phyloP scores from a whole-genome alignment of 345 rosid genomes.

The Gossypium rotundifolium region DNA sequence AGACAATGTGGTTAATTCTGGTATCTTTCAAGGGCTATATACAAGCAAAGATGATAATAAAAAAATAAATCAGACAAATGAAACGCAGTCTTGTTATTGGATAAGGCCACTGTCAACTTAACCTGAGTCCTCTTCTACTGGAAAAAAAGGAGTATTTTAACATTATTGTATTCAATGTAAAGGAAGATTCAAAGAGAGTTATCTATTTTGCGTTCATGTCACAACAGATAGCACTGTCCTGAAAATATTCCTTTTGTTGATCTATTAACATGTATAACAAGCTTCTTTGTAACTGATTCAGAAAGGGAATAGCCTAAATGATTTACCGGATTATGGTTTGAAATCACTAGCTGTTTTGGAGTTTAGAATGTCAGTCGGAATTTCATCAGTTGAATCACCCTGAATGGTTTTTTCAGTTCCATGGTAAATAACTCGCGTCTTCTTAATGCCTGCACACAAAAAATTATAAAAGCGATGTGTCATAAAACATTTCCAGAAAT shows the following conservation, averaged over 20 bases:
- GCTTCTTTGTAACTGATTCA: not conserved
- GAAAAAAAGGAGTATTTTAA: not conserved
- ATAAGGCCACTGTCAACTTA: not conserved
- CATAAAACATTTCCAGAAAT: not conserved
- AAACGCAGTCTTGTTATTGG: not conserved
- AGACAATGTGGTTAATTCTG: not conserved
- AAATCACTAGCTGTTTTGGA: not conserved
- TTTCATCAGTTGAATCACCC: slow-evolving; percentile 15
- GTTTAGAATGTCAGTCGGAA: not conserved
- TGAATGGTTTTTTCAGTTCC: slow-evolving; percentile 46
- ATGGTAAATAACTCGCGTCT: slow-evolving; percentile 34
- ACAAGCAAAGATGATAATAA: not conserved
- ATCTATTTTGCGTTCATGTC: not conserved
- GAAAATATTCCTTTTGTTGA: not conserved
- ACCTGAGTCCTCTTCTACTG: not conserved
- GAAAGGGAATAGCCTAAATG: not conserved
- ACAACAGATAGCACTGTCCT: not conserved
- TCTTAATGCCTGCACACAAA: slow-evolving; percentile 42
- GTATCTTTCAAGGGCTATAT: not conserved
- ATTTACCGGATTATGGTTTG: not conserved
- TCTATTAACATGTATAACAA: not conserved
- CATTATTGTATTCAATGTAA: not conserved
- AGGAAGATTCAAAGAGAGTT: not conserved
- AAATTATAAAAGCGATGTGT: not conserved
- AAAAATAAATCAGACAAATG: not conserved